These are phyloP conservation scores for Solanum peruvianum DNA, from an alignment of 257 asterid genomes.

Conservation along the genomic window DNA sequence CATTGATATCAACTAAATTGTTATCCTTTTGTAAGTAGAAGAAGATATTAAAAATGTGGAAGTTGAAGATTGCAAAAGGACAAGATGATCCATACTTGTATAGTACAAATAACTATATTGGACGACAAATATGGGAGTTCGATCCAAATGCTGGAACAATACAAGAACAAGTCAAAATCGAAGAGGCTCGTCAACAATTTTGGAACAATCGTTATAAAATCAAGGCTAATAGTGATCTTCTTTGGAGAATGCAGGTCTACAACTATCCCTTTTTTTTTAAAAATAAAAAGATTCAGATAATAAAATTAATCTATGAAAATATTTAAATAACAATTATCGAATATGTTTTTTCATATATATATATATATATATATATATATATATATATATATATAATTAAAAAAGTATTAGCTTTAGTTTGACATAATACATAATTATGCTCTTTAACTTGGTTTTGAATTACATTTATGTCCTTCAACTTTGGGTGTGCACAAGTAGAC, in stretches of 20 bases:
- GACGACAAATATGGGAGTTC: slow-evolving; percentile 17
- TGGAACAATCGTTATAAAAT: slow-evolving; percentile 39
- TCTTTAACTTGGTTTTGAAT: no score
- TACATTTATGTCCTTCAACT: no score
- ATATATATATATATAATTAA: no score
- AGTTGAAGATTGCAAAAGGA: slow-evolving; percentile 42
- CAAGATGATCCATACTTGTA: slow-evolving; percentile 23
- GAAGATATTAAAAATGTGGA: slow-evolving; percentile 35
- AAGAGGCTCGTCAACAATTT: slow-evolving; percentile 34
- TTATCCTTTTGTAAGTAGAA: neutral
- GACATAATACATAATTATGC: no score
- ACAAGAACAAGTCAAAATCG: slow-evolving; percentile 35
- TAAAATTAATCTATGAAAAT: no score
- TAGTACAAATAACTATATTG: slow-evolving; percentile 48
- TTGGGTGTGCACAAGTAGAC: no score
- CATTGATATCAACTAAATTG: neutral
- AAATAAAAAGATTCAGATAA: no score
- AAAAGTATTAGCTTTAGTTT: no score
- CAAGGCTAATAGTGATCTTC: slow-evolving; percentile 52
- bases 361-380: no score
- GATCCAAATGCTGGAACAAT: slow-evolving; percentile 23
- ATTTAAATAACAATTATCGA: no score
- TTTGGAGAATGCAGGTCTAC: slow-evolving; percentile 62
- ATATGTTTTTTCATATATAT: no score
- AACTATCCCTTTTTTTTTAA: no score